Base-by-base conservation (phyloP, 1,139 yeast species). In the Scheffersomyces cryptocercus region DNA sequence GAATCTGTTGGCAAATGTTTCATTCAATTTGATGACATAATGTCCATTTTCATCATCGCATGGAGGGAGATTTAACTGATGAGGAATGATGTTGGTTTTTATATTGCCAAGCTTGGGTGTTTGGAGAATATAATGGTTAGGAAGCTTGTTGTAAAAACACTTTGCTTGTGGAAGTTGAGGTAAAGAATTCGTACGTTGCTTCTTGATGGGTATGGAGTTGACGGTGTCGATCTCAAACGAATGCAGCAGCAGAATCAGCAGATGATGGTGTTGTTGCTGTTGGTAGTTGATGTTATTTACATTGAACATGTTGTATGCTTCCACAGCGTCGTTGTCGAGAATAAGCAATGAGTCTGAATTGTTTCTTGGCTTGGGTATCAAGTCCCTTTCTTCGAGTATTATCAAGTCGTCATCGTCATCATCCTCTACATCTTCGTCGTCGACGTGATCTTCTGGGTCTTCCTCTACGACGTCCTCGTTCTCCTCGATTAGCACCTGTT, bases 41-140 rank as follows among this genome's bases (percentile, higher is more conserved):
- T 90, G 95, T 0, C 97, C 97, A 51, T 88, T 90, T 40, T 82
- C 82, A 60, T 89, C 97, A 49, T 79, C 84, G 56, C 84, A 80
- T 0, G 76, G 76, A 1, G 77, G 76, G 32, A 70, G 59, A 44
- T 70, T 65, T 29, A 60, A 53, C 44, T 67, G 67, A 51, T 65
- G 73, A 6, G 64, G 79, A 20, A 74, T 67, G 11, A 74, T 64
- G 39, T 68, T 63, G 2, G 79, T 63, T 47, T 67, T 67, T 36
- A 74, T 60, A 43, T 73, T 71, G n/a, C 78, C 78, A 40, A 74
- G 58, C 51, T 73, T 74, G 11, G 72, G 73, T 13, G 70, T 67
- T 46, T 64, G 70, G 34, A 68, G 55, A 28, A 72, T 65, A 44
- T 71, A 70, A 44, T 68, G 65, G 40, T 60, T 63, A 32, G 75